Evolutionary conservation across 2,329 filamentous ascomycete genomes (phyloP), one percentile per base, ranked within the genome.

Genomic region (Colletotrichum sp.): DNA sequence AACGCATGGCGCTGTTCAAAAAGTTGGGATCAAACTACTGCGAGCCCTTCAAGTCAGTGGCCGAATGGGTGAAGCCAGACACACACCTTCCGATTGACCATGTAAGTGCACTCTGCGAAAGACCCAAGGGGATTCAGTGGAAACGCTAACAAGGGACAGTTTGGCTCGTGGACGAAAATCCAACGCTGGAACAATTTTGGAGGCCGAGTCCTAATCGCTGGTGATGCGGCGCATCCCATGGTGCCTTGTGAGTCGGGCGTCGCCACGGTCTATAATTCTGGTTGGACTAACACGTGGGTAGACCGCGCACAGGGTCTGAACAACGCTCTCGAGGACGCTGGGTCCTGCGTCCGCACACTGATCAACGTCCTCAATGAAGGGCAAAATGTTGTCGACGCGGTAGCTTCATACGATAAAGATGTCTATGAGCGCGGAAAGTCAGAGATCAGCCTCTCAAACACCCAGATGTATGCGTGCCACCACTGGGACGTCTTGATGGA

Each of bases 201-300:
- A 44, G 18, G 39, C 39, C 39, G 39, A 44, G 39, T 44, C 18
- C 39, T 44, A 3, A 3, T 44, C 18, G 39, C 39, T 44, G 39
- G 39, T 44, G 39, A 44, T 44, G 39, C 39, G 39, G 39, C 39
- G 18, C 39, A 44, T 10, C 39, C 39, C 3, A 44, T 44, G 39
- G 39, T 44, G 5, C 39, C 39, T 44, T 44, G 39, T 44, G 39
- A 44, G 39, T 44, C 5, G 18, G 18, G 39, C 5, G 18, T n/a
- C 1, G 39, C 39, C 39, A n/a, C 39, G 18, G 9, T 6, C 39
- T 44, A 6, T 6, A 1, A 44, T n/a, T 44, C 9, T 44, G 16
- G 39, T 3, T n/a, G 0, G 1, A n/a, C 9, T 44, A n/a, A n/a
- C 8, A 10, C 3, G 5, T n/a, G 39, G 5, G 3, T n/a, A 44